Base-by-base conservation (phyloP, 768 basidiomycete species). In the Suillus luteus region DNA sequence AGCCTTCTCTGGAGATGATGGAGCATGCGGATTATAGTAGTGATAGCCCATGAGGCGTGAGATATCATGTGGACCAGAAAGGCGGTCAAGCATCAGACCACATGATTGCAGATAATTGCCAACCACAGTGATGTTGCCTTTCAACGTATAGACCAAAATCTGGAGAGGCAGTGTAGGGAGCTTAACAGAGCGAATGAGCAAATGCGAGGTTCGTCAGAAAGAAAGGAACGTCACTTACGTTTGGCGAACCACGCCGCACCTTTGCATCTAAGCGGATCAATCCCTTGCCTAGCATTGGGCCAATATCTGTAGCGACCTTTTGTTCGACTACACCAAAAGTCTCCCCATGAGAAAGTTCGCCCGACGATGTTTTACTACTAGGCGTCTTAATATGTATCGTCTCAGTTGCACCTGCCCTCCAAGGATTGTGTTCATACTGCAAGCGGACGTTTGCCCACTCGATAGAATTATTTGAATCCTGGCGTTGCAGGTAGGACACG, bases 11-110 rank as follows among this genome's bases (percentile, higher is more conserved):
- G 88, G 31, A 12, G 83, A 83, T 19, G 90, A 91, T 19, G 89
- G 91, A 68, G 88, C 88, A 75, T 99, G 97, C 1, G 96, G 95
- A 72, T 99, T 99, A 62, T 79, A 83, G 77, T 97, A 98, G 68
- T 85, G 85, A 70, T 87, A 85, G 41, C 81, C 78, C n/a, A 79
- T 77, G 54, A 87, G 81, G 55, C 83, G 86, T 69, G 82, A 83
- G 69, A 77, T 72, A 66, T 92, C 88, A 70, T 86, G 89, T 14
- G 87, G 84, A 6, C 85, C 80, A 19, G 85, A 77, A 1, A 96
- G 96, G 69, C 97, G 90, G 70, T 93, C 88, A 55, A 99, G 86
- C 60, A 90, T 80, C 10, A 95, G 78, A 46, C 83, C 83, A 64
- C 83, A 83, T 63, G 85, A 82, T 27, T 86, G 84, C 58, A 99